These are phyloP conservation scores for Candida nitratophila DNA, from an alignment of 805 yeast genomes.

Conservation along the genomic window DNA sequence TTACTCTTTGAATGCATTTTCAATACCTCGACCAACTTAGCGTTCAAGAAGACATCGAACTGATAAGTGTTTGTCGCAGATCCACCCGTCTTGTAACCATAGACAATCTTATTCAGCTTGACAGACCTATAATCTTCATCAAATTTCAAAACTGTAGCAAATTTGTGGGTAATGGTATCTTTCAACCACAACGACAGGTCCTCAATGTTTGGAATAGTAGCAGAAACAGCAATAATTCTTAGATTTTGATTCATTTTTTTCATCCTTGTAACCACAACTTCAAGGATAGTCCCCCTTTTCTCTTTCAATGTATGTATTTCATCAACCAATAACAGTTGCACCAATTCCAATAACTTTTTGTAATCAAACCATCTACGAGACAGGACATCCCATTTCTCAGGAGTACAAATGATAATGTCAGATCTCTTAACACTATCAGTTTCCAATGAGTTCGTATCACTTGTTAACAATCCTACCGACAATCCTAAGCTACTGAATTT, in stretches of 20 bases:
- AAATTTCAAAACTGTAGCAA: conserved; percentile 27
- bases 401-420: conserved; percentile 49
- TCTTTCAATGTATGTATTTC: conserved; percentile 42
- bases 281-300: conserved; percentile 41
- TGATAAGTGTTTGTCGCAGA: conserved; percentile 38
- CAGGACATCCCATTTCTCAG: conserved; percentile 56
- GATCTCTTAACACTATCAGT: conserved; percentile 39
- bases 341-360: conserved; percentile 29
- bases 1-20: conserved; percentile 30
- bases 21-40: conserved; percentile 34
- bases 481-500: conserved; percentile 31
- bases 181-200: conserved; percentile 41
- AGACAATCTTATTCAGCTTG: conserved; percentile 31
- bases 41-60: conserved; percentile 37
- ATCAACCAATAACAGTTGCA: conserved; percentile 39
- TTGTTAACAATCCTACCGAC: conserved; percentile 44
- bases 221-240: conserved; percentile 43
- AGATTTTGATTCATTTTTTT: conserved; percentile 28
- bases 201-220: conserved; percentile 45
- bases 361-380: conserved; percentile 46
- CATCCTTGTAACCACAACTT: conserved; percentile 42
- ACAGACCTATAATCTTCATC: conserved; percentile 45
- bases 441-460: conserved; percentile 43
- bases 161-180: conserved; percentile 17
- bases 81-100: conserved; percentile 29